Evolutionary conservation across 192 early-diverging fungal genomes (phyloP), one percentile per base, ranked within the genome.

Genomic region (Coemansia sp.): DNA sequence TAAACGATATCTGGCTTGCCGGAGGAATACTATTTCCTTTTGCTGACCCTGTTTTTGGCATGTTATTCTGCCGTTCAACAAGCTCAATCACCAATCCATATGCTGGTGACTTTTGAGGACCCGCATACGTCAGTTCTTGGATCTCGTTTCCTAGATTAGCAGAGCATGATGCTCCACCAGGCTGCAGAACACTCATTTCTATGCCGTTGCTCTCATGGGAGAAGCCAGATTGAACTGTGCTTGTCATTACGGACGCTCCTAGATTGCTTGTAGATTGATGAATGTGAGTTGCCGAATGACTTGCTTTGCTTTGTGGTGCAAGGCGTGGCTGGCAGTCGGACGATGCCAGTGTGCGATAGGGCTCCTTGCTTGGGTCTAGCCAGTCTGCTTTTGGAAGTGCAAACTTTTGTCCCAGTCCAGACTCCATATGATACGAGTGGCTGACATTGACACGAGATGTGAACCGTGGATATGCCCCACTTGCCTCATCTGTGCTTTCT

Each of bases 321-420:
- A 67, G 71, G 12, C 78, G 62, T 18, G 78, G 66, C 63, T 80
- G 78, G 73, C 78, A 80, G 66, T 80, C 78, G 32, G 78, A 72
- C 22, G 78, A 80, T 10, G 63, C 48, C 63, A 80, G 49, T 8
- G 73, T 75, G 36, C 69, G 58, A 39, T 72, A 80, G 42, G 78
- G 78, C 60, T 80, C 78, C 54, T 72, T 54, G 49, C 36, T 58
- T 3, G 78, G 68, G 36, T 75, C 73, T 10, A 80, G 69, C 78
- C 78, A 80, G 73, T 80, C 78, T 21, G 78, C 6, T 4, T 66
- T 55, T 0, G 78, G 78, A 49, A 80, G 49, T 8, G 65, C 45
- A 43, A 80, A 80, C 19, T 58, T 66, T 66, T 80, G 73, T 49
- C 41, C 63, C 39, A 42, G n/a, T 11, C 78, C 78, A 19, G 73